Conservation (phyloP, 768 basidiomycete genomes). For the Hysterangium stoloniferum region DNA sequence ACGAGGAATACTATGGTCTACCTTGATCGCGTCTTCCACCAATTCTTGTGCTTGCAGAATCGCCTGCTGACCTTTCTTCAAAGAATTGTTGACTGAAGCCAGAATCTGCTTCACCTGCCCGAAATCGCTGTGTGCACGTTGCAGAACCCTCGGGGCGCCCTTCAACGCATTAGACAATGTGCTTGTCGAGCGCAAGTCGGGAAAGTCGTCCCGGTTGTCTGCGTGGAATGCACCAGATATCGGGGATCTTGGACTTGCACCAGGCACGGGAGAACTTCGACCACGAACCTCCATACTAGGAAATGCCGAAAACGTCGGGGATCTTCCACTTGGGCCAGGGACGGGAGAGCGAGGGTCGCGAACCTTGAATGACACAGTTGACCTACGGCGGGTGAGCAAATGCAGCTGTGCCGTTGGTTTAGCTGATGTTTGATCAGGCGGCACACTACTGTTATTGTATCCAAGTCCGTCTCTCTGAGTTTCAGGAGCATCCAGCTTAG, state of each 20-base stretch:
- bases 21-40: constrained; percentile 7
- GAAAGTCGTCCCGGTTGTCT: background rate
- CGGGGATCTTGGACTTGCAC: background rate
- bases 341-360: too few species aligned
- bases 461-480: background rate
- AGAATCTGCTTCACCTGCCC: background rate
- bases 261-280: background rate
- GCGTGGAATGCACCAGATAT: background rate
- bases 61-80: background rate
- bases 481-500: background rate
- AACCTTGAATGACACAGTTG: too few species aligned
- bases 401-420: too few species aligned
- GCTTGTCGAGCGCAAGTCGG: background rate
- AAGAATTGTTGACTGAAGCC: background rate
- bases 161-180: background rate
- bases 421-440: too few species aligned
- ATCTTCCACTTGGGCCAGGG: too few species aligned
- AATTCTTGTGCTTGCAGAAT: background rate
- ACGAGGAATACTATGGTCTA: background rate
- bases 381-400: too few species aligned
- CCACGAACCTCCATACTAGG: background rate
- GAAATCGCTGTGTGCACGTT: constrained; percentile 4
- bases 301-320: too few species aligned
- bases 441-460: background rate
- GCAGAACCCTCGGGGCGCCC: background rate